A percentile compares a stretch with the other conserved stretches of the same genome.
Conservation (phyloP, 495 filamentous ascomycete species). For the Aspergillus ellipticus region DNA sequence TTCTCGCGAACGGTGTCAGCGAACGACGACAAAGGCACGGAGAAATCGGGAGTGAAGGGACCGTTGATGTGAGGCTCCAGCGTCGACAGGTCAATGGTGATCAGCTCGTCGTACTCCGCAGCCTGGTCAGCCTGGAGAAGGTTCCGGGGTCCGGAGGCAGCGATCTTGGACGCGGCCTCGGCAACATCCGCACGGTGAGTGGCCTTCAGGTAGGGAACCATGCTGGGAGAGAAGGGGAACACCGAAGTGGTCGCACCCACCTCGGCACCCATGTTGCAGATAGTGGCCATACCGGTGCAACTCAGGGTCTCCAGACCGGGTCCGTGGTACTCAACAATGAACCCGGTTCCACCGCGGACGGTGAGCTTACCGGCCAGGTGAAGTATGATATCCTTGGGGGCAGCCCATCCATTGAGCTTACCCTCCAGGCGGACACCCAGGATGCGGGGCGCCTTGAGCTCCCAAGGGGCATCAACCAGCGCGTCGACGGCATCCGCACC, state of each 20-base stretch:
- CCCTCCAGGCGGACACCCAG: conserved; percentile 84
- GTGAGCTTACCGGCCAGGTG: conserved; percentile 85
- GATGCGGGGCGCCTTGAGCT: conserved; percentile 88
- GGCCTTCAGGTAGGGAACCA: conserved; percentile 73
- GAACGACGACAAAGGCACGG: conserved; percentile 86
- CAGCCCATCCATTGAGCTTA: conserved; percentile 81
- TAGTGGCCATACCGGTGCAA: conserved; percentile 89
- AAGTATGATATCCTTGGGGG: conserved; percentile 93
- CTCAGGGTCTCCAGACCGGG: conserved; percentile 85
- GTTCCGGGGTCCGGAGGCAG: conserved; percentile 23
- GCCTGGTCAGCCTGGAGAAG: conserved; percentile 67
- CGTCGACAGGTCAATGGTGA: conserved; percentile 85
- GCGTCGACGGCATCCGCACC: conserved; percentile 97
- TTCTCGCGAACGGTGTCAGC: conserved; percentile 76
- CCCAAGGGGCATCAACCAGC: conserved; percentile 94
- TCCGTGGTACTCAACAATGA: conserved; percentile 89
- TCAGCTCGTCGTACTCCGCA: conserved; percentile 83
- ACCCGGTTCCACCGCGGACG: conserved; percentile 91
- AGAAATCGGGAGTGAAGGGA: conserved; percentile 92
- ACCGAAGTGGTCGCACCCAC: conserved; percentile 95
- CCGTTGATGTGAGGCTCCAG: conserved; percentile 98
- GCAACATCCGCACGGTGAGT: conserved; percentile 77
- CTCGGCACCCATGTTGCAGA: conserved; percentile 91
- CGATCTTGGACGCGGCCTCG: conserved; percentile 47
- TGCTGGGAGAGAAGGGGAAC: conserved; percentile 74